Percentiles rank a stretch among this genome's conserved stretches.
Evolutionary conservation across 2,329 filamentous ascomycete genomes (phyloP).

Genomic region (Diplocarpon rosae): DNA sequence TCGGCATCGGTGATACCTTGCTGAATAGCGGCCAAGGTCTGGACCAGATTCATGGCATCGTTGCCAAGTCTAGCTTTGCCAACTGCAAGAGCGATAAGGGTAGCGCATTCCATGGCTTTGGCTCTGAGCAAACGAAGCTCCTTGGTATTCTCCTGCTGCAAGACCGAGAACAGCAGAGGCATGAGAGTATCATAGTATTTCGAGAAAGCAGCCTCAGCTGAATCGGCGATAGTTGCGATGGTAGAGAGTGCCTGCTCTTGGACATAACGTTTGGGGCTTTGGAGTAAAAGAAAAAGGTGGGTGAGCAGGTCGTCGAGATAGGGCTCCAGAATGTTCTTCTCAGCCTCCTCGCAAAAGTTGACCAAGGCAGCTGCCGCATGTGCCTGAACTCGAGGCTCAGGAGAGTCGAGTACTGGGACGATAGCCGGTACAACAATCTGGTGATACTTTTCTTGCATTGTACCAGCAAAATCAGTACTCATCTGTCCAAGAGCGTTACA

Average conservation of each 20-base stretch:
- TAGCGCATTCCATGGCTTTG: constrained; percentile 99
- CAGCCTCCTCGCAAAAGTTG: constrained; percentile 97
- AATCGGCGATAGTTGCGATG: constrained; percentile 97
- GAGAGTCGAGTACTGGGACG: constrained; percentile 80
- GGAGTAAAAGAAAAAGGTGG: constrained; percentile 76
- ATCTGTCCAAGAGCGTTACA: constrained; percentile 99
- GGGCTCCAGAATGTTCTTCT: constrained; percentile 82
- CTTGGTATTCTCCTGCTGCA: constrained; percentile 84
- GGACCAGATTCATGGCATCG: constrained; percentile 79
- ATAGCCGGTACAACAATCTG: constrained; percentile 78
- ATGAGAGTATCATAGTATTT: constrained; percentile 95
- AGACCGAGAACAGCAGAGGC: constrained; percentile 83
- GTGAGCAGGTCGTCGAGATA: constrained; percentile 83
- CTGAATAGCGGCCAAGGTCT: constrained; percentile 80
- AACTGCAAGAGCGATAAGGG: constrained; percentile 87
- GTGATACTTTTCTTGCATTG: constrained; percentile 95
- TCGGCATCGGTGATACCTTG: constrained; percentile 78
- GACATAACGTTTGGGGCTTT: constrained; percentile 88
- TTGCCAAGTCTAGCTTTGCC: constrained; percentile 83
- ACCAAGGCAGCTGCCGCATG: constrained; percentile 96
- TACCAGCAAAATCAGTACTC: constrained; percentile 97
- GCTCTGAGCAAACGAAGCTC: constrained; percentile 84
- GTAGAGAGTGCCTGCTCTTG: constrained; percentile 97
- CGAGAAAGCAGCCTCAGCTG: constrained; percentile 85
- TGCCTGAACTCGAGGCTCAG: constrained; percentile 88